phyloP scores from a whole-genome alignment of 352 stramenopile genomes.

The Globisporangium polare region DNA sequence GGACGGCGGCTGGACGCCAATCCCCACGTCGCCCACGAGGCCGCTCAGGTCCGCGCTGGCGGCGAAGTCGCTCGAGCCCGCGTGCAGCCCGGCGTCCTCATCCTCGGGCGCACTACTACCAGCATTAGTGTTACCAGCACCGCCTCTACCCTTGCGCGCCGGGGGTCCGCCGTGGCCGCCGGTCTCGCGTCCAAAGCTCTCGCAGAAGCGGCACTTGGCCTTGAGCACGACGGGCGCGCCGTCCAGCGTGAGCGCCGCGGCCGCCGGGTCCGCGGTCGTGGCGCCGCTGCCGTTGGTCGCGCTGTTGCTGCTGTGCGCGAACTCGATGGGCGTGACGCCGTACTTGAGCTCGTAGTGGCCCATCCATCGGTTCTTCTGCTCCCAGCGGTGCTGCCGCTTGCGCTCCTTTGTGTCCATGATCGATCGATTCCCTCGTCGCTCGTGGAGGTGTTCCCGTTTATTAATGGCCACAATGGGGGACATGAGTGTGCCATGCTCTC shows the following conservation, averaged over 20 bases:
- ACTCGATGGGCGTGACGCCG: slow-evolving; percentile 46
- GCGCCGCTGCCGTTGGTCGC: slow-evolving; percentile 7
- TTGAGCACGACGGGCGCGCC: slow-evolving; percentile 31
- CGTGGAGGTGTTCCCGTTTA: not conserved
- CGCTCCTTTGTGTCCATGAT: slow-evolving; percentile 29
- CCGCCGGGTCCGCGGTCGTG: not conserved
- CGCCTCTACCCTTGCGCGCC: not conserved
- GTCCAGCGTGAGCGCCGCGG: slow-evolving; percentile 10
- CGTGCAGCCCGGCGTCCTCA: slow-evolving; percentile 3
- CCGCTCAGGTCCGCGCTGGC: not conserved
- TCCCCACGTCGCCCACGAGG: not conserved
- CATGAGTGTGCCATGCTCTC: not conserved
- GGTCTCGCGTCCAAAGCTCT: slow-evolving; percentile 44
- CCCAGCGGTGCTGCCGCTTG: slow-evolving; percentile 55
- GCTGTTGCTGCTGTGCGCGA: slow-evolving; percentile 13
- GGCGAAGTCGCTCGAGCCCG: slow-evolving; percentile 15
- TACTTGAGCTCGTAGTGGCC: slow-evolving; percentile 60
- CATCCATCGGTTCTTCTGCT: slow-evolving; percentile 69
- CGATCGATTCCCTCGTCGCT: not conserved
- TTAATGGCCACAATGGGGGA: not conserved
- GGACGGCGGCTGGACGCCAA: slow-evolving; percentile 8
- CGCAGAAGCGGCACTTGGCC: slow-evolving; percentile 59
- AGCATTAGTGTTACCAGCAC: not conserved
- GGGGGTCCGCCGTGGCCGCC: not conserved
- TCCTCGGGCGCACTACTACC: not conserved